A percentile compares a stretch with the other conserved stretches of the same genome.
phyloP scores from a whole-genome alignment of 345 rosid species.

The Eucalyptus curtisii region DNA sequence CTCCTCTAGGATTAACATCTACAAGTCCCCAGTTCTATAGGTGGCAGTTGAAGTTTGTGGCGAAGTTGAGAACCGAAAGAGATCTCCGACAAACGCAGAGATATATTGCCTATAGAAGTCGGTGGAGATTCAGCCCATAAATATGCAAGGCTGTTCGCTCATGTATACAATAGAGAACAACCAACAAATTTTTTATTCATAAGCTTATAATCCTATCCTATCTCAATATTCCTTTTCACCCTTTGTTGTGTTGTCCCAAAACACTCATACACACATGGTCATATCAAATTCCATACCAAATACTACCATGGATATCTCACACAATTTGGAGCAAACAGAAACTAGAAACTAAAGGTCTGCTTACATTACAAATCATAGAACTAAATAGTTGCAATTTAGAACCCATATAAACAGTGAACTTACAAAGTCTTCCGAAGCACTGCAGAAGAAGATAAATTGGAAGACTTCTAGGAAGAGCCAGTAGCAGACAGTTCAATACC shows the following conservation, averaged over 20 bases:
- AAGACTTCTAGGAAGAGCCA: background rate
- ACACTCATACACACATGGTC: no score
- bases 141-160: background rate
- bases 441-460: background rate
- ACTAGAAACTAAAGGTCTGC: no score
- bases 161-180: background rate
- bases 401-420: background rate
- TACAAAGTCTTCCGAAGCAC: background rate
- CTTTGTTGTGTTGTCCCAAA: no score
- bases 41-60: background rate
- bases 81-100: background rate
- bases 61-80: background rate
- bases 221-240: no score
- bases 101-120: background rate
- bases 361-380: no score
- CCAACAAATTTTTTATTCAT: background rate
- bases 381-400: background rate
- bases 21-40: background rate
- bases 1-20: background rate
- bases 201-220: no score
- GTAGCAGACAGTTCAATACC: background rate
- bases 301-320: no score
- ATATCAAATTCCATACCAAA: no score
- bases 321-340: no score
- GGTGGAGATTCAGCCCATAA: background rate